phyloP scores from a whole-genome alignment of 2,329 filamentous ascomycete genomes.

The Aspergillus aculeatinus region DNA sequence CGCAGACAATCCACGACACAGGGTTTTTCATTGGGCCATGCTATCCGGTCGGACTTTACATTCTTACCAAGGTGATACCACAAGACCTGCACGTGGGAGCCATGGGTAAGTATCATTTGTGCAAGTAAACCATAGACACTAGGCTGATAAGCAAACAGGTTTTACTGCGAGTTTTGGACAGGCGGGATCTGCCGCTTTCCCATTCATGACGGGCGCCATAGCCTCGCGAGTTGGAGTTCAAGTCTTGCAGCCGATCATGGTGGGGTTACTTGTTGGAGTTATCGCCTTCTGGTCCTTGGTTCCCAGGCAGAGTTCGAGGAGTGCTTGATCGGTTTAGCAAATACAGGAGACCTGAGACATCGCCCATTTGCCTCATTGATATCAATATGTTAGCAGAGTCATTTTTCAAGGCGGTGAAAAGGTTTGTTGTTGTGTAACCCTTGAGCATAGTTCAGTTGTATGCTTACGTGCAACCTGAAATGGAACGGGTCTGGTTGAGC shows the following conservation, averaged over 20 bases:
- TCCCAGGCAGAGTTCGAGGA: constrained; percentile 15
- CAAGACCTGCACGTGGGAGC: constrained; percentile 25
- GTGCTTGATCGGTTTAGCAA: background rate
- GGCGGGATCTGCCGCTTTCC: constrained; percentile 25
- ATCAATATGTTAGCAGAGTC: background rate
- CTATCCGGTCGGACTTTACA: constrained; percentile 26
- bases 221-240: constrained; percentile 25
- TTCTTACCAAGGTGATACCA: constrained; percentile 24
- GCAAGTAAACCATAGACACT: background rate
- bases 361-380: background rate
- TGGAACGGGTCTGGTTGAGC: background rate
- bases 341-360: background rate
- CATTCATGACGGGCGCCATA: constrained; percentile 26
- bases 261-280: constrained; percentile 23
- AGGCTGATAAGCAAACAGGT: constrained; percentile 15
- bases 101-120: constrained; percentile 19
- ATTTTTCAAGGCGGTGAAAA: background rate
- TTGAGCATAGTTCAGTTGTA: background rate
- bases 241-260: constrained; percentile 27
- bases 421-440: background rate
- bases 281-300: constrained; percentile 24
- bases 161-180: constrained; percentile 26
- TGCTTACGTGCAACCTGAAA: background rate
- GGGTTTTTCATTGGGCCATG: constrained; percentile 30
- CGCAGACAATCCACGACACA: constrained; percentile 7